A percentile compares a stretch with the other conserved stretches of the same genome.
These are phyloP conservation scores for Stentor coeruleus DNA, from an alignment of 73 alveolate genomes.

Conservation along the genomic window DNA sequence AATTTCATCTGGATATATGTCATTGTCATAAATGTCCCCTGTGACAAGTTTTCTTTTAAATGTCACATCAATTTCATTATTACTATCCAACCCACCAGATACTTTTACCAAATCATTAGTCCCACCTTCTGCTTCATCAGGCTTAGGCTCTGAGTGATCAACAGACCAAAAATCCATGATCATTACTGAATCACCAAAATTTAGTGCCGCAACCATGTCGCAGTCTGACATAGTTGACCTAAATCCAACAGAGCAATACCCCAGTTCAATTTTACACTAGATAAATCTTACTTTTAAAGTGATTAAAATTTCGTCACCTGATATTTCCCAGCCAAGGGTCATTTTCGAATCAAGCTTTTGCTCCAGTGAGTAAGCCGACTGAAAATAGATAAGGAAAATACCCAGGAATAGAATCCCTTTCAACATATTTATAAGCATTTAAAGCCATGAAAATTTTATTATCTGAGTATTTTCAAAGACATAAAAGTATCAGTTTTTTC, in stretches of 20 bases:
- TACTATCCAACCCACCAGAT: neutral
- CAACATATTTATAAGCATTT: no score
- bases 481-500: no score
- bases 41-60: slow-evolving; percentile 6
- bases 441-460: no score
- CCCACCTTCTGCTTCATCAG: slow-evolving; percentile 11
- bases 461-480: no score
- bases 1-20: neutral
- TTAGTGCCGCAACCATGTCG: slow-evolving; percentile 10
- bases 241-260: neutral
- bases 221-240: neutral
- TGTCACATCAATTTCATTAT: neutral
- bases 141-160: neutral
- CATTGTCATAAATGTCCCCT: neutral
- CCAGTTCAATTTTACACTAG: neutral
- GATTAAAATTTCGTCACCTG: neutral
- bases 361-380: no score
- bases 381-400: no score
- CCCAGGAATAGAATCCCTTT: no score
- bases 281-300: neutral
- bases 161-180: neutral
- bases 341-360: neutral
- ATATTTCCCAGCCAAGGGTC: slow-evolving; percentile 29
- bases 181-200: neutral
- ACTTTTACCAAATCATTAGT: neutral